Evolutionary conservation across 2,329 filamentous ascomycete genomes (phyloP).

Genomic region (Paecilomyces variotii): DNA sequence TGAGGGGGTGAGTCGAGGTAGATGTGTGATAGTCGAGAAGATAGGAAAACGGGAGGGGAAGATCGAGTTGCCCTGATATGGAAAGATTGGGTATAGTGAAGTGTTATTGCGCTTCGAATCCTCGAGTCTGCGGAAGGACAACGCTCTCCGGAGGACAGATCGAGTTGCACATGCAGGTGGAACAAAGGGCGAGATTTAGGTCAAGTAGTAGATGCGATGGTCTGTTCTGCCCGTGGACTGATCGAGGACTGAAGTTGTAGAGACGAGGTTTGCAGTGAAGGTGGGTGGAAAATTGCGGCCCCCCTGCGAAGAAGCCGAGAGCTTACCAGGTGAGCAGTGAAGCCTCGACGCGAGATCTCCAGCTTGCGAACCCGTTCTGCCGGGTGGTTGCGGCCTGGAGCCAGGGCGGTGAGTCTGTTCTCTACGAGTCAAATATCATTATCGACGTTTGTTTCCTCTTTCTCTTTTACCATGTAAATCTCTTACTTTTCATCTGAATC

Average conservation of each 20-base stretch:
- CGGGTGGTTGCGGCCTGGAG: slow-evolving; percentile 10
- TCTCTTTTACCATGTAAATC: neutral
- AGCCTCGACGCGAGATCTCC: neutral
- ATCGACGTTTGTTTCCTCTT: neutral
- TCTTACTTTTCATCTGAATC: neutral
- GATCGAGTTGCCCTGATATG: neutral
- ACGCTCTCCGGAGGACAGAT: neutral
- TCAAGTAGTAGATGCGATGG: neutral
- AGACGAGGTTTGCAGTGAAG: neutral
- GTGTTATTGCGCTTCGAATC: neutral
- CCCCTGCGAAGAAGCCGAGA: neutral
- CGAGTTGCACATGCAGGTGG: neutral
- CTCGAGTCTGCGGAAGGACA: neutral
- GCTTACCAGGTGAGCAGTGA: neutral
- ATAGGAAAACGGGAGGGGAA: neutral
- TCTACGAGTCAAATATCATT: neutral
- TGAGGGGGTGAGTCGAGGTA: neutral
- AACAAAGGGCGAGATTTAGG: neutral
- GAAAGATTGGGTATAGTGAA: neutral
- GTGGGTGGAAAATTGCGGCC: neutral
- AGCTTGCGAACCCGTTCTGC: slow-evolving; percentile 15
- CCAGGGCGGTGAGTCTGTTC: slow-evolving; percentile 17
- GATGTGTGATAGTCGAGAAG: neutral
- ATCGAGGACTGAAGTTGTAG: neutral
- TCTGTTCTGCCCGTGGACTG: neutral